These are phyloP conservation scores for Amphibolis antarctica DNA, from an alignment of 106 monocot genomes.

Conservation along the genomic window DNA sequence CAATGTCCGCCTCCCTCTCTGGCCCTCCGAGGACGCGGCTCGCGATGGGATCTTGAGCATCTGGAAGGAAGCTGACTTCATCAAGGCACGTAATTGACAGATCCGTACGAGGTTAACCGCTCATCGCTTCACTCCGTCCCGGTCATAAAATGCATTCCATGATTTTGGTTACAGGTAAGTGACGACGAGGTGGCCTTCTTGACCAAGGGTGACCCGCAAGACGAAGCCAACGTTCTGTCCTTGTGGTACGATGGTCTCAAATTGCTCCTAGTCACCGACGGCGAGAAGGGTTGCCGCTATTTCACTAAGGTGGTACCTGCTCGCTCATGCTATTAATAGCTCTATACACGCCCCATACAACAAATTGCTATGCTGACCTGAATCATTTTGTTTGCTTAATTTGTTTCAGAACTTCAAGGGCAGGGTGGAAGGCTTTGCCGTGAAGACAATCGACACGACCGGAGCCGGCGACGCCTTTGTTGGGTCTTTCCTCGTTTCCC, in stretches of 20 bases:
- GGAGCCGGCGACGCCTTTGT: constrained; percentile 47
- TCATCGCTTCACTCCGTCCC: neutral
- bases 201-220: constrained; percentile 55
- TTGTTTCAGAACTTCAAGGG: constrained; percentile 13
- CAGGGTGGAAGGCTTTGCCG: constrained; percentile 17
- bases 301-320: constrained; percentile 30
- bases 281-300: constrained; percentile 82
- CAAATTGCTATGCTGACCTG: too few species aligned
- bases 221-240: constrained; percentile 48
- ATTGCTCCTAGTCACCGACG: constrained; percentile 75
- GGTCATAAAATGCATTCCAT: neutral
- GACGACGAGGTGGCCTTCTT: constrained; percentile 82
- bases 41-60: constrained; percentile 21
- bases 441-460: constrained; percentile 33
- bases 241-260: constrained; percentile 72
- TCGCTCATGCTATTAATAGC: neutral
- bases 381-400: neutral
- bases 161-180: constrained; percentile 31
- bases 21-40: constrained; percentile 20
- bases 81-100: constrained; percentile 10
- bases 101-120: neutral
- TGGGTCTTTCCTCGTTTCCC: constrained; percentile 20
- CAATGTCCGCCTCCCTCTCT: constrained; percentile 23
- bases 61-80: constrained; percentile 14
- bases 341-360: too few species aligned